phyloP scores from a whole-genome alignment of 129 eudicot genomes.

The Kitagawia praeruptora region DNA sequence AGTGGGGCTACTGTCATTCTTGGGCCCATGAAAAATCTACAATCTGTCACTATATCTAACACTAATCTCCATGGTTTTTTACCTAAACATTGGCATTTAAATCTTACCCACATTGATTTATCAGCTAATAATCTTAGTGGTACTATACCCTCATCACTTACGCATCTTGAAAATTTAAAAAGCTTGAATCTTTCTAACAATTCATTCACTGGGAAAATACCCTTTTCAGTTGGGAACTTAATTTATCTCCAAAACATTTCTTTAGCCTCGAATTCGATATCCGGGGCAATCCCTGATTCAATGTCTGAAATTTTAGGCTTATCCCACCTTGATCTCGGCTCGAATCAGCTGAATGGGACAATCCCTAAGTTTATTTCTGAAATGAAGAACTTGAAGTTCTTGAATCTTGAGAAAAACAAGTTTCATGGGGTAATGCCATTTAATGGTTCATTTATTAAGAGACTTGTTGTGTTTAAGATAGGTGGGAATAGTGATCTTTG shows the following conservation, averaged over 20 bases:
- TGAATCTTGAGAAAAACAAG: constrained; percentile 74
- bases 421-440: constrained; percentile 89
- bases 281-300: constrained; percentile 37
- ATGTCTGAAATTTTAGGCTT: constrained; percentile 41
- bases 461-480: constrained; percentile 57
- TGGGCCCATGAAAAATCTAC: constrained; percentile 34
- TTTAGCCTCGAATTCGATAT: constrained; percentile 1
- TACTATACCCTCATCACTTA: constrained; percentile 55
- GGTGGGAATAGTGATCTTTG: constrained; percentile 66
- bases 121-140: constrained; percentile 66
- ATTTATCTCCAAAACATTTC: constrained; percentile 2
- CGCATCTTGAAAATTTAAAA: constrained; percentile 43
- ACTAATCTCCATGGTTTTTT: constrained; percentile 60
- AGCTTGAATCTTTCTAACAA: constrained; percentile 64
- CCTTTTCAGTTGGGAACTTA: constrained; percentile 7
- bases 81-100: constrained; percentile 72
- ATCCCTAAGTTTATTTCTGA: constrained; percentile 64
- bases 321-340: constrained; percentile 61
- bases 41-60: constrained; percentile 39
- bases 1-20: constrained; percentile 66
- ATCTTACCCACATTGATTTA: constrained; percentile 59
- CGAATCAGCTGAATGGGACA: constrained; percentile 61
- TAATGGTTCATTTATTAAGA: constrained; percentile 66
- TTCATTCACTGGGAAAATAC: constrained; percentile 25
- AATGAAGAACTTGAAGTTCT: constrained; percentile 57